phyloP scores from a whole-genome alignment of 805 yeast genomes.

The Pichia heedii region DNA sequence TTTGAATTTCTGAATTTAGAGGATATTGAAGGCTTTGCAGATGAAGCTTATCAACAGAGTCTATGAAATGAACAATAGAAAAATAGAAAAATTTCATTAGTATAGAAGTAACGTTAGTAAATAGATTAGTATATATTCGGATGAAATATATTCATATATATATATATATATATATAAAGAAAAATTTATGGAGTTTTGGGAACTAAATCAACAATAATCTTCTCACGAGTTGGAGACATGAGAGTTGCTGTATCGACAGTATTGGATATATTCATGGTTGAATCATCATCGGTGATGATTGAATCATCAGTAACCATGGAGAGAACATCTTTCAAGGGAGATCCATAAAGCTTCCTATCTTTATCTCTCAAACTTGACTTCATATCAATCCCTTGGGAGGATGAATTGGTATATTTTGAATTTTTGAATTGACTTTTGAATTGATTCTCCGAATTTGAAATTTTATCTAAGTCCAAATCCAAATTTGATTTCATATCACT shows the following conservation, averaged over 20 bases:
- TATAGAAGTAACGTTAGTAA: neutral
- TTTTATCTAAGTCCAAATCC: neutral
- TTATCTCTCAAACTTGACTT: too few species aligned
- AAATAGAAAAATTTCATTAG: neutral
- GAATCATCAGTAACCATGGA: neutral
- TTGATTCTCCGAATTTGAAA: neutral
- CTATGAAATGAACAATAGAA: neutral
- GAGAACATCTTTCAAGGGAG: slow-evolving; percentile 1
- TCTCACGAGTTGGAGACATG: neutral
- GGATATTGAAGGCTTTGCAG: slow-evolving; percentile 55
- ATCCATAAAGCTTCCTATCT: neutral
- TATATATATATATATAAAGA: neutral
- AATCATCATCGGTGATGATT: neutral
- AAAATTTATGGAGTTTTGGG: slow-evolving; percentile 5
- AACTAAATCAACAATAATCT: neutral
- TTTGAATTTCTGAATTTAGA: slow-evolving; percentile 37
- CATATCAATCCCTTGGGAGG: too few species aligned
- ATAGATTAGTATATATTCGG: neutral
- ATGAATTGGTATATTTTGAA: neutral
- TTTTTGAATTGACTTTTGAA: neutral
- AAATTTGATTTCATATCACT: neutral
- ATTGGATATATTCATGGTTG: neutral
- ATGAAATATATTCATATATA: neutral
- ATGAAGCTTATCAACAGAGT: slow-evolving; percentile 30
- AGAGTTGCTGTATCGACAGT: neutral